phyloP scores from a whole-genome alignment of 2,329 filamentous ascomycete genomes.

The Claviceps capensis region DNA sequence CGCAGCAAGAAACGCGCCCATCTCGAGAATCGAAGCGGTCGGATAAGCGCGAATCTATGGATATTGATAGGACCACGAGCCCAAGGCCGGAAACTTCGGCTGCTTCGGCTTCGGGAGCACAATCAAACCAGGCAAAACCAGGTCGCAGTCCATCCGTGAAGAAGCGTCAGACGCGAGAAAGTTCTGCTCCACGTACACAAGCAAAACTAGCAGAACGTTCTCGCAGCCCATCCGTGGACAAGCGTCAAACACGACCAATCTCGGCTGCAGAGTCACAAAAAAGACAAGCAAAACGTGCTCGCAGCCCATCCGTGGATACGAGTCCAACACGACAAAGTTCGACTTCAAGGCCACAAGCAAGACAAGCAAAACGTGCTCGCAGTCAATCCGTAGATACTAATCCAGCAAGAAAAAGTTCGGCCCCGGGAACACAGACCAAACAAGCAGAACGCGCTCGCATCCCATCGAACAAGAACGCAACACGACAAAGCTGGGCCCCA shows the following conservation, averaged over 20 bases:
- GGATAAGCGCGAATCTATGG: neutral
- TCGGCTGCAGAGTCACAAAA: neutral
- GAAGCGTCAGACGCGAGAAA: neutral
- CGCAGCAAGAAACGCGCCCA: neutral
- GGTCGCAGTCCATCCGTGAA: too few species aligned
- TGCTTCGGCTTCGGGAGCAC: too few species aligned
- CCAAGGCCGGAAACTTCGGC: too few species aligned
- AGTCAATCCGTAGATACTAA: too few species aligned
- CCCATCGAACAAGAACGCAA: neutral
- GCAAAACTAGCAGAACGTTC: neutral
- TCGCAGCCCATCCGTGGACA: neutral
- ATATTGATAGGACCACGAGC: conserved; percentile 1
- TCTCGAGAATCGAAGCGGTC: neutral
- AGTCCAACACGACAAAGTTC: too few species aligned
- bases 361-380: too few species aligned
- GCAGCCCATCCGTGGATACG: too few species aligned
- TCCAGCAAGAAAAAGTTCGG: neutral
- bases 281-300: neutral
- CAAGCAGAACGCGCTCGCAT: neutral
- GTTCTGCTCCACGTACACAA: neutral
- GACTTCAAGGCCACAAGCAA: too few species aligned
- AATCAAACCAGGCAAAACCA: too few species aligned
- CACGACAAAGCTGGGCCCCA: neutral
- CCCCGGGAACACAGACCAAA: neutral
- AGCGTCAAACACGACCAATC: too few species aligned